Base-by-base conservation (phyloP, 768 basidiomycete genomes). In the Leucosporidium yakuticum region DNA sequence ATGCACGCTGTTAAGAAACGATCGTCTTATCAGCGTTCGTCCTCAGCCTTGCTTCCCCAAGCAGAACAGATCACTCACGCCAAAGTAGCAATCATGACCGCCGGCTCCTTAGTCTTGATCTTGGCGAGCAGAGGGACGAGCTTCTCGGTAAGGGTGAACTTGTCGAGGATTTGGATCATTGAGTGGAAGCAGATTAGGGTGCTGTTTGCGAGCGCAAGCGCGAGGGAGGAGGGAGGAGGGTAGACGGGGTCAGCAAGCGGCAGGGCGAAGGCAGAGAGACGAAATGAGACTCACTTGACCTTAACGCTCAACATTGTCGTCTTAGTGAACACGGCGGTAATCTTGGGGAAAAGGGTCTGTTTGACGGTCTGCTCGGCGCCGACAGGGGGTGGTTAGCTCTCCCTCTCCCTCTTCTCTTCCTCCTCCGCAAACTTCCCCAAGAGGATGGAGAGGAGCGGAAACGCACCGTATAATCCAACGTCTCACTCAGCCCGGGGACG, bases 71-170 rank as follows among this genome's bases (percentile, higher is more conserved):
- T 2, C 3, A 15, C 39, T 44, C 39, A 44, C 1, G 73, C 70
- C 25, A 77, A 27, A 0, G 73, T 70, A 23, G 74, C 70, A 29
- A 91, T 90, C 85, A 92, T 96, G 7, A 98, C 95, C 59, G 88
- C 86, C 15, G 95, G 95, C 77, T 97, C 94, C 77, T 92, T 95
- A 7, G 95, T 97, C 48, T 93, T 86, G 70, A 98, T 96, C 78
- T 91, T 96, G 0, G 93, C 88, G 31, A 99, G 82, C 21, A 98
- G 79, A 2, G 96, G 96, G 4, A 97, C 95, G 25, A 99, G 83
- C 78, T 96, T 97, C 76, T 95, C 92, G 1, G 96, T 97, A 61
- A 99, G 77, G 75, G 88, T 94, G 51, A 77, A 77, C 80, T 92
- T 90, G 79, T 95, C 91, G 51, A 95, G 83, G 12, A 89, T 91